phyloP scores from a whole-genome alignment of 2,329 filamentous ascomycete species.

The Teratosphaeria gauchensis region DNA sequence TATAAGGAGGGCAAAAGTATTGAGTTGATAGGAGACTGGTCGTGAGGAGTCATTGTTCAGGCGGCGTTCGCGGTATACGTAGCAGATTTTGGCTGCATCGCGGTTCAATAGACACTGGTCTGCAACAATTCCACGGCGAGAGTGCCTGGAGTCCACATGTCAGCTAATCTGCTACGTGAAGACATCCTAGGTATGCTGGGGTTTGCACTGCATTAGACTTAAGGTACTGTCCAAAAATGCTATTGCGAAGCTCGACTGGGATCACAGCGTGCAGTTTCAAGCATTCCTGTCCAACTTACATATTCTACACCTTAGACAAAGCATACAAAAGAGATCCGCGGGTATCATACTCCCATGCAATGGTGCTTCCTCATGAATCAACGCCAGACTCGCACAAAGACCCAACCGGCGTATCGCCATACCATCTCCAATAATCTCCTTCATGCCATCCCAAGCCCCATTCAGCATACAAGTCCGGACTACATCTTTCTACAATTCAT shows the following conservation, averaged over 20 bases:
- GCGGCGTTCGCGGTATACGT: too few relatives aligned
- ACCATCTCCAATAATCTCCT: neutral
- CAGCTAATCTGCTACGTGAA: too few relatives aligned
- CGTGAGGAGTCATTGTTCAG: neutral
- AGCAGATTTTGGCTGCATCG: too few relatives aligned
- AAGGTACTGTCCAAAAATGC: too few relatives aligned
- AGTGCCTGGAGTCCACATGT: too few relatives aligned
- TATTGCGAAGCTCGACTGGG: too few relatives aligned
- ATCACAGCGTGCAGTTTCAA: too few relatives aligned
- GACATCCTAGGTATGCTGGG: too few relatives aligned
- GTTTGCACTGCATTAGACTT: too few relatives aligned
- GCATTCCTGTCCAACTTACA: neutral
- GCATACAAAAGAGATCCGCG: neutral
- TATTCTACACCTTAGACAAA: neutral
- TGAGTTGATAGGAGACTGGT: slow-evolving; percentile 14
- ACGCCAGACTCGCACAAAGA: neutral
- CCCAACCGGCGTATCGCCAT: neutral
- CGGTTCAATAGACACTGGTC: too few relatives aligned
- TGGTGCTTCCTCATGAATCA: neutral
- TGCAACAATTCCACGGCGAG: too few relatives aligned
- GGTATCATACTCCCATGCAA: neutral
- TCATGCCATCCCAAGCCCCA: neutral
- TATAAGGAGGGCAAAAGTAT: slow-evolving; percentile 9
- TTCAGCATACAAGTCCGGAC: neutral
- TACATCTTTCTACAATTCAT: neutral